A percentile compares a stretch with the other conserved stretches of the same genome.
phyloP scores from a whole-genome alignment of 148 eudicot species.

The Drosera capensis region DNA sequence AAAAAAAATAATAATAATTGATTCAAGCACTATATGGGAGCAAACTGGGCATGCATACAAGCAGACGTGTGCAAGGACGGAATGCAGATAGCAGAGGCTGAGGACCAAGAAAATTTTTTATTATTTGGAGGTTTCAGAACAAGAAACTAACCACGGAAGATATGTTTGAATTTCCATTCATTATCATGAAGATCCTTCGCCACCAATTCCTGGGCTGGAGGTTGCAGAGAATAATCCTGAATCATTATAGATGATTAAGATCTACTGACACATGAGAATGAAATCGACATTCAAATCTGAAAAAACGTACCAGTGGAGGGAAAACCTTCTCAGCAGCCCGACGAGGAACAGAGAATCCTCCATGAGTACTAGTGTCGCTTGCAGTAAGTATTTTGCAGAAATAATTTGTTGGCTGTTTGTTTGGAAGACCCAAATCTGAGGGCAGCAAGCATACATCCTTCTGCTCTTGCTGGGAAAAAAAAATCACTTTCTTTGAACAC shows the following conservation, averaged over 20 bases:
- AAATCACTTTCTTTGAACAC: background rate
- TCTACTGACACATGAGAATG: no score
- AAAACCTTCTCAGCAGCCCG: constrained; percentile 78
- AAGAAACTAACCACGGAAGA: constrained; percentile 41
- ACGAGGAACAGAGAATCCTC: constrained; percentile 76
- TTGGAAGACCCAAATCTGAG: constrained; percentile 40
- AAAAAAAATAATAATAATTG: no score
- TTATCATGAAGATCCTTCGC: constrained; percentile 63
- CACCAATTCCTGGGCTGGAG: constrained; percentile 57
- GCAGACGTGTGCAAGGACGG: no score
- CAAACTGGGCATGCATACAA: no score
- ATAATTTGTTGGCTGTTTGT: constrained; percentile 66
- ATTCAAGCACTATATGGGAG: no score
- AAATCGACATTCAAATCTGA: no score
- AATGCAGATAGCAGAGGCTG: no score
- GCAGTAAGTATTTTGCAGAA: constrained; percentile 70
- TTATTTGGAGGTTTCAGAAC: background rate
- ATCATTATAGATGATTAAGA: background rate
- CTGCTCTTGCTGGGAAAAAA: constrained; percentile 41
- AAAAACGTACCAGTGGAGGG: constrained; percentile 58
- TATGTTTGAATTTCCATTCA: constrained; percentile 69
- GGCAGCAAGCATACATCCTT: constrained; percentile 55
- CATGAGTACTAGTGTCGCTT: constrained; percentile 74
- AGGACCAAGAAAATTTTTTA: no score
- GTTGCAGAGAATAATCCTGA: constrained; percentile 59